Evolutionary conservation across 2,329 filamentous ascomycete genomes (phyloP).

Genomic region (Fusarium sp.): DNA sequence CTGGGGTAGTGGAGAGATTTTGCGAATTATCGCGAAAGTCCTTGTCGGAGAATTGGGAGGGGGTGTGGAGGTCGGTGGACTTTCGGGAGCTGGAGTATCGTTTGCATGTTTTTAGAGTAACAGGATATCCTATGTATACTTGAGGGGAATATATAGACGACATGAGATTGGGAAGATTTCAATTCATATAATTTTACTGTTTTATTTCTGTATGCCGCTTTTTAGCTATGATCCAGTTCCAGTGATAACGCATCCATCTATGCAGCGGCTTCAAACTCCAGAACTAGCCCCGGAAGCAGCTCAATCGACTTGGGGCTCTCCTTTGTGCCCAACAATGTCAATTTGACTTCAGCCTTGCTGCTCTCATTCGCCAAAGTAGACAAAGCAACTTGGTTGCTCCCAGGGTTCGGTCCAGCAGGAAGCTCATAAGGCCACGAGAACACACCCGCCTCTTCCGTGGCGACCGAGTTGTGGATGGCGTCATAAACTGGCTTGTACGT

Average conservation of each 20-base stretch:
- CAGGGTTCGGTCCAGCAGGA: constrained; percentile 25
- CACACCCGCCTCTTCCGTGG: neutral
- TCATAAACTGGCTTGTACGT: constrained; percentile 42
- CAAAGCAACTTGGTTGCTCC: constrained; percentile 27
- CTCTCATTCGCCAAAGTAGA: constrained; percentile 7
- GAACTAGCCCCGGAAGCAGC: constrained; percentile 37
- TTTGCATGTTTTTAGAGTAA: neutral
- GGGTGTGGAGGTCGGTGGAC: constrained; percentile 11
- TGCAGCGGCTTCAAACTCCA: constrained; percentile 32
- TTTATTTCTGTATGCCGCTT: neutral
- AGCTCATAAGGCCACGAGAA: constrained; percentile 37
- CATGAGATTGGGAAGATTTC: neutral
- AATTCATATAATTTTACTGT: neutral
- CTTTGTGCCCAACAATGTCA: constrained; percentile 39
- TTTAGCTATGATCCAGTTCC: neutral
- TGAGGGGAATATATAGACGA: neutral
- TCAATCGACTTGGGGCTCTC: constrained; percentile 39
- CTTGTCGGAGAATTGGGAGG: neutral
- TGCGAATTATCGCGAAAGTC: neutral
- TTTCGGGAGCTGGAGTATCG: neutral
- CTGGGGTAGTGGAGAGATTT: neutral
- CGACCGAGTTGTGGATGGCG: constrained; percentile 41
- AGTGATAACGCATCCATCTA: neutral
- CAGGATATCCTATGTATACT: neutral
- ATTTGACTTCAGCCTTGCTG: constrained; percentile 27